Percentiles rank a stretch among this genome's conserved stretches.
Evolutionary conservation across 192 early-diverging fungal species (phyloP).

Genomic region (Coemansia sp.): DNA sequence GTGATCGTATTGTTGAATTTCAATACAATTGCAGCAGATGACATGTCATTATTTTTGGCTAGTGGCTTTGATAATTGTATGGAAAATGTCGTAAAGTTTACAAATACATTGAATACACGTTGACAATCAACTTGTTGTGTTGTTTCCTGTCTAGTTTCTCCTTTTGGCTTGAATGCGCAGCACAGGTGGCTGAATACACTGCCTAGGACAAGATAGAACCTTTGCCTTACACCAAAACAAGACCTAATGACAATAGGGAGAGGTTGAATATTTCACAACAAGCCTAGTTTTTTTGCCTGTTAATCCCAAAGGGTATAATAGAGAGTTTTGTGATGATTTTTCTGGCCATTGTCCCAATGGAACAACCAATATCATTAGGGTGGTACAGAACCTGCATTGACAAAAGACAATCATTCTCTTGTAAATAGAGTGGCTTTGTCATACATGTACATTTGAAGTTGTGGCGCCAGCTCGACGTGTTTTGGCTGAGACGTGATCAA

Average conservation of each 20-base stretch:
- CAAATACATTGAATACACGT: background rate
- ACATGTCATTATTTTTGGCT: background rate
- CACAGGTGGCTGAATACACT: background rate
- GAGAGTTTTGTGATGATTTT: background rate
- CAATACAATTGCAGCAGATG: background rate
- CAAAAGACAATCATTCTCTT: background rate
- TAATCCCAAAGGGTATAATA: background rate
- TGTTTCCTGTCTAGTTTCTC: constrained; percentile 1
- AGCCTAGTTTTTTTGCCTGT: background rate
- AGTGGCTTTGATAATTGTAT: background rate
- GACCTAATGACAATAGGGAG: background rate
- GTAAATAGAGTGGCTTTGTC: background rate
- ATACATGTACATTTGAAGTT: background rate
- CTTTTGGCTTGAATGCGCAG: background rate
- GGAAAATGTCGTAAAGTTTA: background rate
- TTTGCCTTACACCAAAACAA: background rate
- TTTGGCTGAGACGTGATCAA: background rate
- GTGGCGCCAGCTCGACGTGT: background rate
- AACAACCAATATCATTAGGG: constrained; percentile 1
- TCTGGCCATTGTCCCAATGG: background rate
- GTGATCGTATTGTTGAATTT: background rate
- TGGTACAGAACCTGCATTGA: background rate
- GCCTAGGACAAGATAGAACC: background rate
- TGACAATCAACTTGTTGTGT: background rate
- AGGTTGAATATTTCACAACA: background rate